A percentile compares a stretch with the other conserved stretches of the same genome.
Evolutionary conservation across 352 stramenopile genomes (phyloP).

Genomic region (Pythium brachiatum): DNA sequence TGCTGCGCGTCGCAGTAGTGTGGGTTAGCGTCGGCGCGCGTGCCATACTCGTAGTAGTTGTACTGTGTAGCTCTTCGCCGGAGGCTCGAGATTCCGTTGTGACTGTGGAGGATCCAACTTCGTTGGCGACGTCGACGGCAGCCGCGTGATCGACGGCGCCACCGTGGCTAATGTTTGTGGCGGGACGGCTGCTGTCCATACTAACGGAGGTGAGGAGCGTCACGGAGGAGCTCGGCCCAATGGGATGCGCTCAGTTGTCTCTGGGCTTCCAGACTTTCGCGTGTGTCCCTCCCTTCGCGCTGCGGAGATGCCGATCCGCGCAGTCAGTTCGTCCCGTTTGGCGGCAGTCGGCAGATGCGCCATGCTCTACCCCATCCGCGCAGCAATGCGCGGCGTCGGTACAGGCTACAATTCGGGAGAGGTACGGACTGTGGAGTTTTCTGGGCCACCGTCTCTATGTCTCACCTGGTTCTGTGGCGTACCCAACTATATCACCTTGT

Average conservation of each 20-base stretch:
- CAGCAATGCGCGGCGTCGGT: constrained; percentile 5
- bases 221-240: constrained; percentile 3
- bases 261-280: background rate
- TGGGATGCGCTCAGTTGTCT: background rate
- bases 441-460: constrained; percentile 6
- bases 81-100: background rate
- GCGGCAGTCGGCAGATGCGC: background rate
- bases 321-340: constrained; percentile 27
- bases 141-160: no score
- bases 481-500: background rate
- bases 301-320: constrained; percentile 4
- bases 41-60: constrained; percentile 1
- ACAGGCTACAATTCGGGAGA: constrained; percentile 20
- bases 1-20: background rate
- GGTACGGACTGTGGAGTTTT: constrained; percentile 10
- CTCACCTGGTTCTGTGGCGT: background rate
- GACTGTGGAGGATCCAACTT: constrained; percentile 1
- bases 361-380: constrained; percentile 10
- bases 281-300: background rate
- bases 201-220: background rate
- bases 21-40: constrained; percentile 12
- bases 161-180: no score
- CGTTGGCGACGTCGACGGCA: background rate
- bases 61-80: background rate
- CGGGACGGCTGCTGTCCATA: background rate